Base-by-base conservation (phyloP, 2,329 filamentous ascomycete genomes). In the Colletotrichum coccodes region DNA sequence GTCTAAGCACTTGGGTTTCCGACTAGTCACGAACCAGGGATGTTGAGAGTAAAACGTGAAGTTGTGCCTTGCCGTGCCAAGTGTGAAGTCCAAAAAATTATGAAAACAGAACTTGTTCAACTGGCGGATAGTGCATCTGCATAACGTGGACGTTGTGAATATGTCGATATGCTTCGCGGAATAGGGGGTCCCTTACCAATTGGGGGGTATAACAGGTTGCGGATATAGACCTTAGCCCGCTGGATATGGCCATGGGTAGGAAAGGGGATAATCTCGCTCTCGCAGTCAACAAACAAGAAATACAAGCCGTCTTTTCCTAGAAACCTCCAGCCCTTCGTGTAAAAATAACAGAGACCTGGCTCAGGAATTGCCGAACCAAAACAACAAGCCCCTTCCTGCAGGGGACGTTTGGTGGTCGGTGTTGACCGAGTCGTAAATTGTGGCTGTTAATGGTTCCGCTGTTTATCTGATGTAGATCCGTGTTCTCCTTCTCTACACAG, bases 211-310 rank as follows among this genome's bases (percentile, higher is more conserved):
- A 81, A 76, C 76, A 76, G 71, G 71, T 72, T 74, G 70, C 75
- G 76, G 73, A 79, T 81, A 81, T 80, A 80, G 71, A 72, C 76
- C 74, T 77, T 76, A 77, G 75, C 71, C 73, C 72, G 73, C 72
- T 72, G 70, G 70, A 72, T 78, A 77, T 75, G 74, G 68, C 68
- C 73, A 78, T 73, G 76, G 76, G 64, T 71, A 62, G 68, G 64
- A 71, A 74, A 44, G 71, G 73, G 72, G 72, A 74, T 76, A 80
- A 80, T 80, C 73, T 80, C 78, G 76, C 78, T 71, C 74, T 16
- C 76, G 73, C 74, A 76, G 72, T 62, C 73, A 72, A 71, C 72
- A 75, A 71, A 70, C 69, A 47, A 62, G 58, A 57, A 42, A 36
- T 58, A 56, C 56, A 67, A 52, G 42, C 26, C 34, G 49, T 62